Conservation (phyloP, 495 filamentous ascomycete species). For the Podospora fimiseda region DNA sequence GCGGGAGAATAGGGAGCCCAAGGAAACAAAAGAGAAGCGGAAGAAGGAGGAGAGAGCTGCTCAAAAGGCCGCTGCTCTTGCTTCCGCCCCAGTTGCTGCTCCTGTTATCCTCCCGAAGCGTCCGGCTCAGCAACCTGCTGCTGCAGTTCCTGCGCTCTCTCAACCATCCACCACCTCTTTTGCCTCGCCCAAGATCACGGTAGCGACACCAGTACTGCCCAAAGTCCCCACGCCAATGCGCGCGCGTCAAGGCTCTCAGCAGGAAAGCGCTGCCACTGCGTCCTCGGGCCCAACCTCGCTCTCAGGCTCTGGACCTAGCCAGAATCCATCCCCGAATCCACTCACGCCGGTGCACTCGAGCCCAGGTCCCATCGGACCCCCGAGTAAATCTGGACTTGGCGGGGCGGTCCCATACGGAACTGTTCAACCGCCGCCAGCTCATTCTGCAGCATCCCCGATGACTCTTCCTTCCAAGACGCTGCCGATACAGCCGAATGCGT, state of each 20-base stretch:
- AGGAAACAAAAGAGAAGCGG: conserved; percentile 43
- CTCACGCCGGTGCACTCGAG: conserved; percentile 51
- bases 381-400: conserved; percentile 30
- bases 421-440: conserved; percentile 10
- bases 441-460: conserved; percentile 20
- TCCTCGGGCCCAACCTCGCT: conserved; percentile 53
- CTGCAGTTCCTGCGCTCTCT: conserved; percentile 45
- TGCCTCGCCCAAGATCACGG: conserved; percentile 70
- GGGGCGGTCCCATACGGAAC: conserved; percentile 11
- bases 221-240: conserved; percentile 77
- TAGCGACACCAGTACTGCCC: conserved; percentile 73
- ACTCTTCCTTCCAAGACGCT: conserved; percentile 24
- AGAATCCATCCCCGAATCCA: conserved; percentile 60
- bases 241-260: conserved; percentile 70
- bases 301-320: conserved; percentile 47
- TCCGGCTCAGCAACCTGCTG: conserved; percentile 42
- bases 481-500: conserved; percentile 35
- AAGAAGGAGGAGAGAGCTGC: conserved; percentile 42
- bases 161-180: conserved; percentile 37
- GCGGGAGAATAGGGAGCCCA: conserved; percentile 48
- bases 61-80: conserved; percentile 32
- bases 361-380: conserved; percentile 45
- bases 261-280: conserved; percentile 61
- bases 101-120: conserved; percentile 44
- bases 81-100: conserved; percentile 27